phyloP scores from a whole-genome alignment of 768 basidiomycete species.

The Suillus brevipes region DNA sequence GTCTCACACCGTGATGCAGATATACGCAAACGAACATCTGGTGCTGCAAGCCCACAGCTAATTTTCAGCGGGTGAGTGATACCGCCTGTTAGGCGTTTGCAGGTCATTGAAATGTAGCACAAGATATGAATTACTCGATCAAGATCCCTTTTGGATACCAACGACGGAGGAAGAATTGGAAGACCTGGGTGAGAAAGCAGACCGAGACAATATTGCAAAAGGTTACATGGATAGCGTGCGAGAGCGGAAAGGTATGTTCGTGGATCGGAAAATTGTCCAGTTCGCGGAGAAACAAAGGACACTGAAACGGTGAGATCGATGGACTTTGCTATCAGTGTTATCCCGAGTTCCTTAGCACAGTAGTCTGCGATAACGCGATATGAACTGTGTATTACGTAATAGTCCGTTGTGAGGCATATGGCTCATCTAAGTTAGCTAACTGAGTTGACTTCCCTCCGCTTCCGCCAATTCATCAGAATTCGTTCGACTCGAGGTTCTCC shows the following conservation, averaged over 20 bases:
- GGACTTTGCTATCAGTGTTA: slow-evolving; percentile 5
- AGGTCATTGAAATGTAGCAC: slow-evolving; percentile 18
- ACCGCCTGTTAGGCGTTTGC: background rate
- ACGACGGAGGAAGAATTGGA: slow-evolving; percentile 96
- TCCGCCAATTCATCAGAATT: slow-evolving; percentile 14
- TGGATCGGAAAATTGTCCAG: slow-evolving; percentile 92
- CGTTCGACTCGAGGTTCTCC: slow-evolving; percentile 7
- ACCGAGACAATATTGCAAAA: slow-evolving; percentile 90
- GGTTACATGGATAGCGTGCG: slow-evolving; percentile 89
- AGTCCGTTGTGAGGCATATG: slow-evolving; percentile 11
- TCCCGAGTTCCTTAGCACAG: background rate
- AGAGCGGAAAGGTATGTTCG: slow-evolving; percentile 92
- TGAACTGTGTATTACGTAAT: slow-evolving; percentile 26
- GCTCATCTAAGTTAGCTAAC: slow-evolving; percentile 11
- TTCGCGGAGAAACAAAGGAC: slow-evolving; percentile 98
- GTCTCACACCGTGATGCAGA: slow-evolving; percentile 48
- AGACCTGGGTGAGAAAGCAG: slow-evolving; percentile 95
- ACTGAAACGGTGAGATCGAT: slow-evolving; percentile 49
- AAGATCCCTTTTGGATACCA: slow-evolving; percentile 97
- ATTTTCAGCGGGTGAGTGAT: slow-evolving; percentile 86
- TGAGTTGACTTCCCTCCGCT: slow-evolving; percentile 9
- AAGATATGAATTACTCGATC: slow-evolving; percentile 90
- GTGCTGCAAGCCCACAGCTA: slow-evolving; percentile 95
- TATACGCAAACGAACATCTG: slow-evolving; percentile 93
- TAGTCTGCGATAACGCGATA: slow-evolving; percentile 8